Base-by-base conservation (phyloP, 768 basidiomycete species). In the Cystobasidium ongulense region DNA sequence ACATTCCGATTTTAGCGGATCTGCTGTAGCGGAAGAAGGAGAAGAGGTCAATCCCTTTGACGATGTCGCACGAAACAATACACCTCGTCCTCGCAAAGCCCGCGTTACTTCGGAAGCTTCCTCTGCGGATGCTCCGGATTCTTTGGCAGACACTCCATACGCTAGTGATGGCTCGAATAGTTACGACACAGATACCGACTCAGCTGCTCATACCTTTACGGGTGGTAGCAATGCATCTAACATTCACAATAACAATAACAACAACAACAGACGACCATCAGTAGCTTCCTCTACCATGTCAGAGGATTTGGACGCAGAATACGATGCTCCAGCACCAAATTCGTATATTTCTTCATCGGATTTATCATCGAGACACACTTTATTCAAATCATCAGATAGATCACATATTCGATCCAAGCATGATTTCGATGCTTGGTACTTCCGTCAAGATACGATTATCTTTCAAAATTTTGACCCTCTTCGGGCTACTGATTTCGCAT, bases 341-440 rank as follows among this genome's bases (percentile, higher is more conserved):
- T 50, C 46, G 3, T 50, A 50, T n/a, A 21, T 50, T 21, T 50
- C 46, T n/a, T 50, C 46, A 7, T 50, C 46, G 15, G 46, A 50
- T 50, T n/a, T 50, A 8, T 50, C 46, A 50, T 8, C 46, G 3
- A 17, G 15, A 50, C n/a, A 17, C 46, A n/a, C 46, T 17, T n/a
- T n/a, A 7, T 8, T 50, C 3, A 50, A 50, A 50, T 17, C 46
- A 50, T 50, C 50, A 27, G 53, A 27, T 53, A 38, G 29, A 29
- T 25, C 35, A 25, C 66, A 52, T 17, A 13, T 66, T 1, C 15
- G 43, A 35, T 64, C 92, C 1, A 88, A 92, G 79, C 93, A 96
- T 80, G 96, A 98, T 80, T 82, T 99, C 43, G 83, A 91, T 76
- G 88, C 90, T 81, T 86, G 88, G 77, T 99, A 92, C 81, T 97